phyloP scores from a whole-genome alignment of 192 early-diverging fungal genomes.

The Rhizophagus sp. region DNA sequence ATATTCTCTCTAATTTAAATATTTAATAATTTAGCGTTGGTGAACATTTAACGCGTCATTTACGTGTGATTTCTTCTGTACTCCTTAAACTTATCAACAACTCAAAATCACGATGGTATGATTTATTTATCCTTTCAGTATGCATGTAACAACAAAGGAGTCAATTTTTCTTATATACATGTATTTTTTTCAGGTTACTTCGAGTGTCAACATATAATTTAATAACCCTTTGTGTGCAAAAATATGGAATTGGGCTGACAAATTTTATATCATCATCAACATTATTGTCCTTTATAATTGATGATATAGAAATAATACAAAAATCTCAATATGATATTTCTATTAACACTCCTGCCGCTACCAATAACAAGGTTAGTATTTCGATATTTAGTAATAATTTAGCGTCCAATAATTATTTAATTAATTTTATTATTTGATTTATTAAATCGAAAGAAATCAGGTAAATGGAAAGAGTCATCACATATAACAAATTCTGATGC shows the following conservation, averaged over 20 bases:
- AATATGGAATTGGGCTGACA: conserved; percentile 24
- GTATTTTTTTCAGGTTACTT: conserved; percentile 12
- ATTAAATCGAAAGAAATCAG: neutral
- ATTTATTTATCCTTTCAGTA: neutral
- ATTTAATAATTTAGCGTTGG: conserved; percentile 30
- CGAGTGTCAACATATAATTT: conserved; percentile 12
- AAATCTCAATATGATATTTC: neutral
- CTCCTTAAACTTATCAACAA: conserved; percentile 38
- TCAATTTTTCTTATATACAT: neutral
- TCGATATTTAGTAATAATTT: neutral
- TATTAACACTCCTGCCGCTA: neutral
- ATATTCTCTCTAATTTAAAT: neutral
- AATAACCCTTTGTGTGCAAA: conserved; percentile 22
- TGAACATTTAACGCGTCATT: conserved; percentile 34
- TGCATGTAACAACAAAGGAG: neutral
- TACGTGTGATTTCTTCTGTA: conserved; percentile 36
- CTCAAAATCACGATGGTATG: conserved; percentile 39
- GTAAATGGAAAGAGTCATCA: conserved; percentile 11
- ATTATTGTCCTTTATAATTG: conserved; percentile 10
- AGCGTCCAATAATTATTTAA: neutral
- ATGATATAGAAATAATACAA: conserved; percentile 8
- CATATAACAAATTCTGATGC: conserved; percentile 24
- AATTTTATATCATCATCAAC: conserved; percentile 6
- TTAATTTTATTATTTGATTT: neutral
- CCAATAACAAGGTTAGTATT: neutral